phyloP scores from a whole-genome alignment of 1,284 basidiomycete genomes.

The Ustilago hordei region DNA sequence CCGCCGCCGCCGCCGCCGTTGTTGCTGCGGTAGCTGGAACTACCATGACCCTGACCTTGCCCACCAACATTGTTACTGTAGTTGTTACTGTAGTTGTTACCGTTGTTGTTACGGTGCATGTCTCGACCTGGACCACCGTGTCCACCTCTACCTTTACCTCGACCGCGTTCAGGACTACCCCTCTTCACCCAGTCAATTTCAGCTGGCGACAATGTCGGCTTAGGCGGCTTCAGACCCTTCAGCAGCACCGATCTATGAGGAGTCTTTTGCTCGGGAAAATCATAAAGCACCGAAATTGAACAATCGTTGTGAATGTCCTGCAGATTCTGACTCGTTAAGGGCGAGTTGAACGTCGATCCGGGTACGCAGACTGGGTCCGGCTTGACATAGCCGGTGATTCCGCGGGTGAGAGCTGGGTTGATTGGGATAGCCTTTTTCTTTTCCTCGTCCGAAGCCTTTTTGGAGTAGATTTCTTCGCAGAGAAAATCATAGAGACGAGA shows the following conservation, averaged over 20 bases:
- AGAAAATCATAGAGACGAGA: constrained; percentile 87
- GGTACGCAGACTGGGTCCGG: constrained; percentile 91
- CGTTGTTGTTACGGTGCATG: constrained; percentile 22
- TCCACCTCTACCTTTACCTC: constrained; percentile 60
- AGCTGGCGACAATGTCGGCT: constrained; percentile 76
- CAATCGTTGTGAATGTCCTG: constrained; percentile 87
- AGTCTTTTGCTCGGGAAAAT: constrained; percentile 85
- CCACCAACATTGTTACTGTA: constrained; percentile 15
- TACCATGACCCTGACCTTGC: constrained; percentile 13
- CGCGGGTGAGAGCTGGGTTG: constrained; percentile 79
- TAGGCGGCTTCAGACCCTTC: constrained; percentile 77
- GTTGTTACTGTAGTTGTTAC: too few species aligned
- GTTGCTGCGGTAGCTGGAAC: neutral
- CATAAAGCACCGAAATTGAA: constrained; percentile 87
- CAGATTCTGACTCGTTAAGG: constrained; percentile 71
- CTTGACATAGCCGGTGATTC: constrained; percentile 83
- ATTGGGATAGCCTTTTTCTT: constrained; percentile 72
- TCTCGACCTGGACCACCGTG: constrained; percentile 54
- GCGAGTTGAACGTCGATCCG: constrained; percentile 87
- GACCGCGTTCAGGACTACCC: constrained; percentile 70
- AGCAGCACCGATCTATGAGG: constrained; percentile 89
- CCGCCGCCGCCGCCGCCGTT: constrained; percentile 16
- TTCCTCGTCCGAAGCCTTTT: constrained; percentile 69
- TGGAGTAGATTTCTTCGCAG: constrained; percentile 84
- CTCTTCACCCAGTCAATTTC: constrained; percentile 79